These are phyloP conservation scores for Podospora bellae-mahoneyi DNA, from an alignment of 495 filamentous ascomycete species.

Conservation along the genomic window DNA sequence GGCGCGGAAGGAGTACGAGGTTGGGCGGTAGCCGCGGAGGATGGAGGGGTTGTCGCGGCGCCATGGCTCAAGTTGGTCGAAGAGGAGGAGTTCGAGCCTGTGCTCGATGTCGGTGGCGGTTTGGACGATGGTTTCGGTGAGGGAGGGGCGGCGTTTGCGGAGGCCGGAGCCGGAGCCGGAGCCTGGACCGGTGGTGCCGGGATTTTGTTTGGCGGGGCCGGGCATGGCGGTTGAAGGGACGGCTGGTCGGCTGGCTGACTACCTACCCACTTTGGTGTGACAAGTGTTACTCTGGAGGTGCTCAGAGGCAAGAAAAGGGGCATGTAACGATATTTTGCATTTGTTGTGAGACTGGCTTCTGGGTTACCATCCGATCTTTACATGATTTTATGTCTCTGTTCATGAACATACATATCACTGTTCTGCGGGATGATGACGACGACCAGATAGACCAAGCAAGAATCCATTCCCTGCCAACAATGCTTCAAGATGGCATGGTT, in stretches of 20 bases:
- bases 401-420: not conserved
- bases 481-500: not conserved
- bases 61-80: slow-evolving; percentile 46
- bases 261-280: not conserved
- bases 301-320: not conserved
- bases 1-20: slow-evolving; percentile 37
- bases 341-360: not conserved
- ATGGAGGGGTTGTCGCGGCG: slow-evolving; percentile 41
- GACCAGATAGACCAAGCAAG: not conserved
- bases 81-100: slow-evolving; percentile 29
- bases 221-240: not conserved
- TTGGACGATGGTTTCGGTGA: slow-evolving; percentile 27
- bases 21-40: slow-evolving; percentile 39
- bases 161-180: slow-evolving; percentile 17
- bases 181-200: not conserved
- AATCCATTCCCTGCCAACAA: not conserved
- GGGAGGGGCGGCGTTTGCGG: slow-evolving; percentile 30
- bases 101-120: slow-evolving; percentile 26
- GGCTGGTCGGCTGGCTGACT: not conserved
- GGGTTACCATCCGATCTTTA: not conserved
- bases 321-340: not conserved
- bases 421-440: not conserved
- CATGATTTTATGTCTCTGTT: not conserved
- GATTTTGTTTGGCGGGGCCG: not conserved
- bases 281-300: not conserved